Percentiles rank a stretch among this genome's conserved stretches.
Evolutionary conservation across 768 basidiomycete species (phyloP).

Genomic region (Psilocybe subaeruginosa): DNA sequence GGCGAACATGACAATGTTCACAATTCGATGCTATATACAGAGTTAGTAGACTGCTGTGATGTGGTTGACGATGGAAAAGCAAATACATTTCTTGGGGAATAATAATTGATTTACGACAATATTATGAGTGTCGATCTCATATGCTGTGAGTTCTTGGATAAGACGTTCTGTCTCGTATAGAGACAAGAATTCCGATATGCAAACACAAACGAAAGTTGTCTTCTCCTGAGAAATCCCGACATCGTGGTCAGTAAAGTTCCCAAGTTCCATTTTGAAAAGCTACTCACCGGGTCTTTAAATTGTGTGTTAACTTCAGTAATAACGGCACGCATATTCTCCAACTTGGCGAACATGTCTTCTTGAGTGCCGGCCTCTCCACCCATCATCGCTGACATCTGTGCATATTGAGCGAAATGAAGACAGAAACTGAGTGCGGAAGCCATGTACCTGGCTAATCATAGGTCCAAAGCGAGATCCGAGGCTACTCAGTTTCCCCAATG

Average conservation of each 20-base stretch:
- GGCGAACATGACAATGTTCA: slow-evolving; percentile 92
- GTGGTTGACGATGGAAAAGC: not conserved
- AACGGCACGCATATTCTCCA: slow-evolving; percentile 94
- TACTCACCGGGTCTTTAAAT: slow-evolving; percentile 94
- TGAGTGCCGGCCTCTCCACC: slow-evolving; percentile 88
- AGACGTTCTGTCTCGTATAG: slow-evolving; percentile 98
- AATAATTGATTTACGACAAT: slow-evolving; percentile 98
- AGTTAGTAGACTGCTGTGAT: slow-evolving; percentile 5
- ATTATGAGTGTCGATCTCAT: slow-evolving; percentile 97
- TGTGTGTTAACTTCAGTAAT: slow-evolving; percentile 99
- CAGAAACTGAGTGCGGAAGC: not conserved
- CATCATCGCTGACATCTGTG: slow-evolving; percentile 94
- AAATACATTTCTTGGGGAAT: slow-evolving; percentile 85
- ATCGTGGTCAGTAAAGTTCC: not conserved
- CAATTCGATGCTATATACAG: slow-evolving; percentile 76
- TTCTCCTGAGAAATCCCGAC: slow-evolving; percentile 67
- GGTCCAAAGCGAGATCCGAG: slow-evolving; percentile 96
- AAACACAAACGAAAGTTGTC: slow-evolving; percentile 98
- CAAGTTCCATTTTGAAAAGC: not conserved
- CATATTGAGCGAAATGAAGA: not conserved
- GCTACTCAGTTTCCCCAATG: slow-evolving; percentile 89
- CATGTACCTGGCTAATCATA: slow-evolving; percentile 83
- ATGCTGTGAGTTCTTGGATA: slow-evolving; percentile 92
- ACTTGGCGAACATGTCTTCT: slow-evolving; percentile 98
- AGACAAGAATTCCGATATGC: slow-evolving; percentile 98